Conservation (phyloP, 352 stramenopile genomes). For the Phytophthora chlamydospora region DNA sequence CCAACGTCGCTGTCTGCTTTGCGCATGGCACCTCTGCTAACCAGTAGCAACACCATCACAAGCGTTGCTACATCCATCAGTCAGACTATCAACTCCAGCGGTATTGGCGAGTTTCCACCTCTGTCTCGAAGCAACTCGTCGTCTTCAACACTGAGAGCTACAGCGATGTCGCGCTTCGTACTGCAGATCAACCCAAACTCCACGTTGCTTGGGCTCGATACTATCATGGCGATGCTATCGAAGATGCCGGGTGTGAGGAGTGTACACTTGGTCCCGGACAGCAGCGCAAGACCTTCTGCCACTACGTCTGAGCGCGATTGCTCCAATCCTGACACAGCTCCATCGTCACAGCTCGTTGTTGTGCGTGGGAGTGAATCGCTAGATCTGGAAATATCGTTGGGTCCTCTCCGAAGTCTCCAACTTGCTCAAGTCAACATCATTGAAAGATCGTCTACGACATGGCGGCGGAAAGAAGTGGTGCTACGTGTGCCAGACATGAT, state of each 20-base stretch:
- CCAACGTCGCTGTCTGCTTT: constrained; percentile 26
- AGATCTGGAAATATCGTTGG: constrained; percentile 28
- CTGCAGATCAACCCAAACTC: constrained; percentile 40
- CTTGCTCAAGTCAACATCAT: constrained; percentile 45
- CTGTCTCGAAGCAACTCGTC: constrained; percentile 2
- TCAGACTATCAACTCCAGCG: constrained; percentile 9
- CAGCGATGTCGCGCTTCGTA: constrained; percentile 36
- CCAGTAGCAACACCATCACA: constrained; percentile 29
- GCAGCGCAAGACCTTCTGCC: neutral
- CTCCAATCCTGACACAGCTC: neutral
- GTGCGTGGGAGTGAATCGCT: constrained; percentile 43
- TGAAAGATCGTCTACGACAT: constrained; percentile 43
- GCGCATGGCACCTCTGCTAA: constrained; percentile 20
- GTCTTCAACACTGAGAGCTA: constrained; percentile 11
- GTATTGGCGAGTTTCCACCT: constrained; percentile 11
- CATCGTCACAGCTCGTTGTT: constrained; percentile 30
- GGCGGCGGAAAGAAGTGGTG: constrained; percentile 69
- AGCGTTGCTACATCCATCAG: constrained; percentile 14
- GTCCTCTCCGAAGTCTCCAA: constrained; percentile 29
- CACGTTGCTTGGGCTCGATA: constrained; percentile 30
- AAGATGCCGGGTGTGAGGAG: constrained; percentile 50
- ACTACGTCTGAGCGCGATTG: constrained; percentile 1
- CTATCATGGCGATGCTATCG: constrained; percentile 50
- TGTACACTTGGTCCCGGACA: constrained; percentile 45
- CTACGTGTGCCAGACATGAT: constrained; percentile 81